Conservation (phyloP, 1,139 yeast species). For the Yamadazyma sp. region DNA sequence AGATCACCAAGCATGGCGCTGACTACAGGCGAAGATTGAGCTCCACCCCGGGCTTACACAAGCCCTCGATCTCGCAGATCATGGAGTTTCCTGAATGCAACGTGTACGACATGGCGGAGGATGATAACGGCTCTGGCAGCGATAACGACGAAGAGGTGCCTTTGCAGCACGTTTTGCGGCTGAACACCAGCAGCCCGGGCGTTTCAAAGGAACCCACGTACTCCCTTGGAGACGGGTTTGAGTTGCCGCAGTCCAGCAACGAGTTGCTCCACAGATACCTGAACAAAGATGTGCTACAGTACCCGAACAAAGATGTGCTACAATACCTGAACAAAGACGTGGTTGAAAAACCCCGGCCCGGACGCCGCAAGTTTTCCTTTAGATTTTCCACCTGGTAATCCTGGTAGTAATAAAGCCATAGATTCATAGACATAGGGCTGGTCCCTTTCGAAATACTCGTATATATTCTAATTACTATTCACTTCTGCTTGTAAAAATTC, state of each 20-base stretch:
- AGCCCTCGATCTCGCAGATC: constrained; percentile 1
- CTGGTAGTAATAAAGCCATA: no score
- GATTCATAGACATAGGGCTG: not conserved
- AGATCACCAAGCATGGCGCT: constrained; percentile 14
- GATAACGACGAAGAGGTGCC: constrained; percentile 1
- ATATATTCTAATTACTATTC: no score
- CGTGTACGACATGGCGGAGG: not conserved
- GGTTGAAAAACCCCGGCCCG: no score
- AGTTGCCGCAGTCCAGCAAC: constrained; percentile 9
- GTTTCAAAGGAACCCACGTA: not conserved
- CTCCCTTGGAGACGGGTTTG: not conserved
- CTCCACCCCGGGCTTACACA: constrained; percentile 3
- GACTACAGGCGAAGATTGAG: constrained; percentile 1
- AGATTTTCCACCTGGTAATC: no score
- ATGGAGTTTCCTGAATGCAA: constrained; percentile 2
- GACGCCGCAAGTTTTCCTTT: no score
- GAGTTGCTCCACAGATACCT: no score
- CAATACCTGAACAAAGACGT: no score
- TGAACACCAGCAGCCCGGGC: not conserved
- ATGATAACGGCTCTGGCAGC: not conserved
- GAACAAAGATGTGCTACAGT: no score
- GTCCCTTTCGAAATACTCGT: no score
- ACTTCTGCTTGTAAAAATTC: no score
- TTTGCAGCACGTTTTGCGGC: not conserved
- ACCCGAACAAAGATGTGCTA: no score